Evolutionary conservation across 2,329 filamentous ascomycete genomes (phyloP), one percentile per base, ranked within the genome.

Genomic region (Mycosphaerella sp.): DNA sequence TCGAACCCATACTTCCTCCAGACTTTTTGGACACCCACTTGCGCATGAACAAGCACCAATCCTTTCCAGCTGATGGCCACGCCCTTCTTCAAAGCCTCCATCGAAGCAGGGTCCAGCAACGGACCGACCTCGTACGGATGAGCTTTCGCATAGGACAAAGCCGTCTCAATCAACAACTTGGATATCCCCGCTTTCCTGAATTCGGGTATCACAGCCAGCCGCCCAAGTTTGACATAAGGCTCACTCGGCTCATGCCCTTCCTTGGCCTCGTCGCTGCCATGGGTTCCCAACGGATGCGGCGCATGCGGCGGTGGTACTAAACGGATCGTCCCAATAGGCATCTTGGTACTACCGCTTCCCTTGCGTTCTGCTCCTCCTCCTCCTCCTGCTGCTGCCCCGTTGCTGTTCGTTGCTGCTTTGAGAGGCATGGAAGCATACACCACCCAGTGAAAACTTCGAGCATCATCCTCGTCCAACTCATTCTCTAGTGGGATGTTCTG

Each of bases 391-490:
- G 14, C 26, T 26, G 26, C 4, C 6, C 26, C 26, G 2, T 26
- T 26, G 26, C 26, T 26, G 26, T 26, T 64, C 69, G 54, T 72
- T 73, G n/a, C 48, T 29, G 57, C 58, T 47, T 70, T 68, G 8
- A 67, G 65, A 2, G 72, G 67, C 12, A 86, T 77, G 12, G 78
- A 83, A 45, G 82, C 82, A 70, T 95, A 95, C n/a, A 85, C 76
- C 31, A 95, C 85, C 87, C 89, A 95, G 71, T 96, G 90, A 73
- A 85, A 92, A 62, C 83, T 85, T 36, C 87, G 80, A 1, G 78
- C 62, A 69, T 97, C 92, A 67, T 96, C 89, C 1, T 78, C 73
- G 73, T 96, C 92, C 60, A 89, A 79, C 70, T 97, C 91, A 60
- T 83, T 81, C 38, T 86, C 82, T 0, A 82, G 70, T 0, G 75